Percentiles rank a stretch among this genome's conserved stretches.
phyloP scores from a whole-genome alignment of 108 stramenopile species.

The Nitzschia sp. region DNA sequence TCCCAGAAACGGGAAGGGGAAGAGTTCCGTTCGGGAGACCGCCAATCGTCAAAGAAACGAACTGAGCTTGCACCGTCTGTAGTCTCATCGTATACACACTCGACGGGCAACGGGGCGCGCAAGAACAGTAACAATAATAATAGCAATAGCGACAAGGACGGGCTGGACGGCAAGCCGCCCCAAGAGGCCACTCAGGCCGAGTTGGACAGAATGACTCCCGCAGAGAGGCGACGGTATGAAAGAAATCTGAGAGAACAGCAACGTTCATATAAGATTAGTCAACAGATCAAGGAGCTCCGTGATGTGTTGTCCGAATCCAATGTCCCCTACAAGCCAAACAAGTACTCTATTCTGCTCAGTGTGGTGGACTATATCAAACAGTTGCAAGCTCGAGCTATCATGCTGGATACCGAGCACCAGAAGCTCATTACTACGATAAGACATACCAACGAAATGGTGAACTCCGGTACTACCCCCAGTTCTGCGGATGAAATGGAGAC shows the following conservation, averaged over 20 bases:
- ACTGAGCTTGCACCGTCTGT: slow-evolving; percentile 4
- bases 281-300: slow-evolving; percentile 79
- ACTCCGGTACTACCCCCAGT: slow-evolving; percentile 10
- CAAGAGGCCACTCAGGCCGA: slow-evolving; percentile 23
- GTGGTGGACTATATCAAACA: slow-evolving; percentile 83
- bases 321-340: slow-evolving; percentile 81
- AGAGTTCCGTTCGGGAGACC: background rate
- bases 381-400: slow-evolving; percentile 61
- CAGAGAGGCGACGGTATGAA: slow-evolving; percentile 66
- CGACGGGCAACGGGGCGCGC: background rate
- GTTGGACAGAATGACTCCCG: slow-evolving; percentile 53
- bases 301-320: slow-evolving; percentile 69
- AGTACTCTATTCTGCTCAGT: slow-evolving; percentile 79
- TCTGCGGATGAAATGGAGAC: slow-evolving; percentile 21
- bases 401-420: slow-evolving; percentile 76
- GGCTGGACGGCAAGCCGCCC: slow-evolving; percentile 15
- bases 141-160: slow-evolving; percentile 10
- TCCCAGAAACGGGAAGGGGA: background rate
- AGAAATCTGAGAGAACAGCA: slow-evolving; percentile 87
- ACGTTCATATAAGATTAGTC: slow-evolving; percentile 75
- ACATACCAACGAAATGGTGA: slow-evolving; percentile 57
- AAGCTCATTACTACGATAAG: slow-evolving; percentile 66
- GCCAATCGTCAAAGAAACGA: background rate
- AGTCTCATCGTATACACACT: slow-evolving; percentile 4
- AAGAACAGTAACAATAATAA: slow-evolving; percentile 17